Conservation (phyloP, 2,329 filamentous ascomycete species). For the Hymenoscyphus repandus region DNA sequence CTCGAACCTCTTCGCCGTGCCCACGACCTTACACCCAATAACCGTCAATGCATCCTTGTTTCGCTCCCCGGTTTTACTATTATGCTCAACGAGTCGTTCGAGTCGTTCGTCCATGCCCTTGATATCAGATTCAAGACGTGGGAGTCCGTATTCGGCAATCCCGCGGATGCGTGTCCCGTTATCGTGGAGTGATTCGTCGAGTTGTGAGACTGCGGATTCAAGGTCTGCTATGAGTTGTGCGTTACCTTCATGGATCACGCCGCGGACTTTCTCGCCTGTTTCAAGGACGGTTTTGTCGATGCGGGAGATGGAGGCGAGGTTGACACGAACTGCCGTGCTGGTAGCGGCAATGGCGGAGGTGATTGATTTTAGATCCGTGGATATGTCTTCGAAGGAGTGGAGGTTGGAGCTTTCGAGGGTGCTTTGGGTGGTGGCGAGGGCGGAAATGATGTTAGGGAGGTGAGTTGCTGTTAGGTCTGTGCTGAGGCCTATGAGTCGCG, state of each 20-base stretch:
- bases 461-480: not conserved
- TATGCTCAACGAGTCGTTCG: slow-evolving; percentile 6
- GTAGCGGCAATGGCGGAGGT: slow-evolving; percentile 7
- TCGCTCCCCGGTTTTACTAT: slow-evolving; percentile 1
- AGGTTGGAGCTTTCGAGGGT: not conserved
- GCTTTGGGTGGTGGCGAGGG: not conserved
- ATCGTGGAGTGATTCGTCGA: slow-evolving; percentile 19
- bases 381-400: slow-evolving; percentile 8
- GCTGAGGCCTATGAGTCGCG: not conserved
- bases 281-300: slow-evolving; percentile 21
- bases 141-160: slow-evolving; percentile 19
- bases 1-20: slow-evolving; percentile 21
- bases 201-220: slow-evolving; percentile 7
- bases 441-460: not conserved
- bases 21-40: slow-evolving; percentile 18
- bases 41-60: slow-evolving; percentile 17
- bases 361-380: slow-evolving; percentile 7
- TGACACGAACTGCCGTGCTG: slow-evolving; percentile 18
- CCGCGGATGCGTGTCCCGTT: slow-evolving; percentile 16
- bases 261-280: slow-evolving; percentile 19
- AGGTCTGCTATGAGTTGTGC: slow-evolving; percentile 10
- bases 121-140: slow-evolving; percentile 15
- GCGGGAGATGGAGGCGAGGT: slow-evolving; percentile 19
- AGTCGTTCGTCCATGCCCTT: slow-evolving; percentile 5
- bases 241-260: slow-evolving; percentile 14